Evolutionary conservation across 306 rosid genomes (phyloP).

Genomic region (Rosa persica): DNA sequence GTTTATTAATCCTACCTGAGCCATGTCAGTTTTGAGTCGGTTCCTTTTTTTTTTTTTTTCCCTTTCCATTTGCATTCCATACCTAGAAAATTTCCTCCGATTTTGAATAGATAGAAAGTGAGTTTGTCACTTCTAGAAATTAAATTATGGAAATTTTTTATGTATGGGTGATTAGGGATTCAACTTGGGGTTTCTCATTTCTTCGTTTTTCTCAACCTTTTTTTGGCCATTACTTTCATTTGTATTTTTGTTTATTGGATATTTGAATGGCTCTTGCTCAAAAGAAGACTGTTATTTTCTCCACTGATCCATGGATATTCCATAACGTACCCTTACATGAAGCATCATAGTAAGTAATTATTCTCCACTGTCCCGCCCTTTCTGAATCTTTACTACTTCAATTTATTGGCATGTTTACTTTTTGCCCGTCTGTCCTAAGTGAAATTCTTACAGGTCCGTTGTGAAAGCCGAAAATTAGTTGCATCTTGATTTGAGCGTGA

Average conservation of each 20-base stretch:
- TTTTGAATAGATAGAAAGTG: conserved; percentile 3
- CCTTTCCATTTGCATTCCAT: not conserved
- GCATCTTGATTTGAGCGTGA: not conserved
- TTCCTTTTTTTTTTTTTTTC: not conserved
- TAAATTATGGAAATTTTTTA: not conserved
- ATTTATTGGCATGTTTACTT: too few species aligned
- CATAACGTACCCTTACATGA: too few species aligned
- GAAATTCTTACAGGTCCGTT: too few species aligned
- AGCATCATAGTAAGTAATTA: too few species aligned
- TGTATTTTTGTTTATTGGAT: not conserved
- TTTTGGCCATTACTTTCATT: not conserved
- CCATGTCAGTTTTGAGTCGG: not conserved
- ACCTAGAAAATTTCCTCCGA: not conserved
- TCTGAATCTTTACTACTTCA: too few species aligned
- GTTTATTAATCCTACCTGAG: not conserved
- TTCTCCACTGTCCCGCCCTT: too few species aligned
- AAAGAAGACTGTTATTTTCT: not conserved
- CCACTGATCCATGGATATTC: not conserved
- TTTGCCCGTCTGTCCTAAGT: too few species aligned
- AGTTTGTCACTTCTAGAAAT: conserved; percentile 1
- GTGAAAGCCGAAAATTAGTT: not conserved
- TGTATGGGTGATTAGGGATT: not conserved
- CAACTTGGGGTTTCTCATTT: not conserved
- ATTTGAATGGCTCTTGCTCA: not conserved
- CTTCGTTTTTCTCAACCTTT: not conserved